Conservation (phyloP, 768 basidiomycete genomes). For the Chalciporus sphaerocephalus region DNA sequence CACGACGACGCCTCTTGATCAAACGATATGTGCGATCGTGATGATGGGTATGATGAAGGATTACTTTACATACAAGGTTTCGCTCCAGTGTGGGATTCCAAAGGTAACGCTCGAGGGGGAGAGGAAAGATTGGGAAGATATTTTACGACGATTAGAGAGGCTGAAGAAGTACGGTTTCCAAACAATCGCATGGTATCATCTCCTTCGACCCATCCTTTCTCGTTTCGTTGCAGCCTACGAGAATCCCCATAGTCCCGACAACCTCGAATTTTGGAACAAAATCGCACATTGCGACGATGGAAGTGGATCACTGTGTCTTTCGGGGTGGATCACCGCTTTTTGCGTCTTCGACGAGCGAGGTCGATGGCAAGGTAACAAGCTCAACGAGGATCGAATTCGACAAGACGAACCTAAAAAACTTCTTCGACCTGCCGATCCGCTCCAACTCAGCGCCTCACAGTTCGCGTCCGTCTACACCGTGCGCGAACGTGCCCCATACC, state of each 20-base stretch:
- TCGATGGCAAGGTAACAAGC: slow-evolving; percentile 29
- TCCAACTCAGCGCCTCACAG: slow-evolving; percentile 21
- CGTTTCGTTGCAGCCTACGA: slow-evolving; percentile 37
- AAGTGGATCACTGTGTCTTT: slow-evolving; percentile 31
- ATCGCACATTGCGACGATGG: slow-evolving; percentile 27
- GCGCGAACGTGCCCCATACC: slow-evolving; percentile 17
- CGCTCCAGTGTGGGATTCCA: slow-evolving; percentile 39
- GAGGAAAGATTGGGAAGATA: slow-evolving; percentile 36
- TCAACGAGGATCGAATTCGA: slow-evolving; percentile 28
- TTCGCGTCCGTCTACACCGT: slow-evolving; percentile 26
- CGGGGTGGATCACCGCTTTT: slow-evolving; percentile 40
- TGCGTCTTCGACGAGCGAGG: slow-evolving; percentile 32
- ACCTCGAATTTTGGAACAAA: slow-evolving; percentile 38
- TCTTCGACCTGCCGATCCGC: slow-evolving; percentile 26
- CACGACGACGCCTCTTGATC: slow-evolving; percentile 41
- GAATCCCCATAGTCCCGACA: slow-evolving; percentile 23
- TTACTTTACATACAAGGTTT: slow-evolving; percentile 36
- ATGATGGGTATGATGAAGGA: slow-evolving; percentile 42
- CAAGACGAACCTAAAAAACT: slow-evolving; percentile 31
- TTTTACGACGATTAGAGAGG: slow-evolving; percentile 37
- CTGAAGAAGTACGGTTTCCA: slow-evolving; percentile 36
- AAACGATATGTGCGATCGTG: slow-evolving; percentile 34
- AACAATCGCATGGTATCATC: slow-evolving; percentile 36
- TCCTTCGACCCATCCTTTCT: slow-evolving; percentile 38
- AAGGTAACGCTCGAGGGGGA: slow-evolving; percentile 42